Evolutionary conservation across 176 grass and related monocot species (phyloP).

Genomic region (Aegilops tauschii): DNA sequence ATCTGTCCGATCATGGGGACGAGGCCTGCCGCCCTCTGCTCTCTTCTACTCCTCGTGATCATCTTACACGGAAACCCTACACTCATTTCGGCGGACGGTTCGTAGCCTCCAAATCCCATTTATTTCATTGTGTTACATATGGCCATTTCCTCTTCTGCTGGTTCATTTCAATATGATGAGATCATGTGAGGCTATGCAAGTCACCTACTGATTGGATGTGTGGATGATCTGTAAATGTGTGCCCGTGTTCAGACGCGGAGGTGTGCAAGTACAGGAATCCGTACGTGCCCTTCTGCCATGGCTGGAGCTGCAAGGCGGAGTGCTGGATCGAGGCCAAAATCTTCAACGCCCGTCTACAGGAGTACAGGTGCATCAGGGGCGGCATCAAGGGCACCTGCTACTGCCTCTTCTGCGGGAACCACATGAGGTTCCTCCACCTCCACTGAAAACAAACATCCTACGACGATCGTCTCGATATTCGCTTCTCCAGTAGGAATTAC

Average conservation of each 20-base stretch:
- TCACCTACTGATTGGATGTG: no score
- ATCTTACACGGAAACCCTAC: no score
- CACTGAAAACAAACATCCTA: not conserved
- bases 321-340: slow-evolving; percentile 13
- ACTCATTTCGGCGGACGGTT: no score
- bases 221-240: no score
- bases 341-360: not conserved
- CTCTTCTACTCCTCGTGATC: no score
- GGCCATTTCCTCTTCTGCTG: no score
- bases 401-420: not conserved
- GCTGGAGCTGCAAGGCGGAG: slow-evolving; percentile 13
- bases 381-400: not conserved
- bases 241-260: not conserved
- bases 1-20: no score
- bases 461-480: not conserved
- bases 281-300: not conserved
- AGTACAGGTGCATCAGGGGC: not conserved
- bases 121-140: no score
- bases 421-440: not conserved
- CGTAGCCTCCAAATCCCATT: no score
- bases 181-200: not conserved
- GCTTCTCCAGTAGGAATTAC: no score
- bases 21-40: no score
- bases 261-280: no score
- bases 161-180: not conserved